Evolutionary conservation across 2,329 filamentous ascomycete species (phyloP).

Genomic region (Orbilia brochopaga): DNA sequence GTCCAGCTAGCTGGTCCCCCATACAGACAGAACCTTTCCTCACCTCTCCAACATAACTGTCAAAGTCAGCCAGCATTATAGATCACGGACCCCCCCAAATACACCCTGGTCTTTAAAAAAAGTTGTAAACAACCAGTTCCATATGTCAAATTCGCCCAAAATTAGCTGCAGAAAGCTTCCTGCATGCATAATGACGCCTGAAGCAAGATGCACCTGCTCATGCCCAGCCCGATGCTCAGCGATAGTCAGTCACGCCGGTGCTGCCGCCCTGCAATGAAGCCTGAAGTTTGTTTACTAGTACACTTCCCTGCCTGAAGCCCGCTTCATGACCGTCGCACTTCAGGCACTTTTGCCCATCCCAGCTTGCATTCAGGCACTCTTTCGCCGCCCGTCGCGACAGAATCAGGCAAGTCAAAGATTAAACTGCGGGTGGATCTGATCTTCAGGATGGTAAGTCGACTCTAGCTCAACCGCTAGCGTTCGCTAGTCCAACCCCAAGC

Average conservation of each 20-base stretch:
- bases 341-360: not conserved
- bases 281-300: conserved; percentile 6
- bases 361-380: conserved; percentile 3
- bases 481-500: no score
- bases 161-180: conserved; percentile 9
- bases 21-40: not conserved
- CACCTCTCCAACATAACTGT: no score
- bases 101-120: no score
- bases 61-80: no score
- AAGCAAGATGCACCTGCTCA: conserved; percentile 2
- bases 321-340: no score
- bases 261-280: not conserved
- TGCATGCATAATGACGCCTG: conserved; percentile 41
- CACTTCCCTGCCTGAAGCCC: not conserved
- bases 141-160: conserved; percentile 14
- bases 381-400: not conserved
- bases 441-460: no score
- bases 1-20: not conserved
- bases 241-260: no score
- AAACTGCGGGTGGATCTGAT: no score
- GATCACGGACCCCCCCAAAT: not conserved
- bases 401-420: conserved; percentile 1
- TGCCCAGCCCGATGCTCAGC: not conserved
- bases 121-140: no score
- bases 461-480: no score